A percentile compares a stretch with the other conserved stretches of the same genome.
Conservation (phyloP, 225 moss, liverwort and hornwort species). For the Pseudoscleropodium purum region DNA sequence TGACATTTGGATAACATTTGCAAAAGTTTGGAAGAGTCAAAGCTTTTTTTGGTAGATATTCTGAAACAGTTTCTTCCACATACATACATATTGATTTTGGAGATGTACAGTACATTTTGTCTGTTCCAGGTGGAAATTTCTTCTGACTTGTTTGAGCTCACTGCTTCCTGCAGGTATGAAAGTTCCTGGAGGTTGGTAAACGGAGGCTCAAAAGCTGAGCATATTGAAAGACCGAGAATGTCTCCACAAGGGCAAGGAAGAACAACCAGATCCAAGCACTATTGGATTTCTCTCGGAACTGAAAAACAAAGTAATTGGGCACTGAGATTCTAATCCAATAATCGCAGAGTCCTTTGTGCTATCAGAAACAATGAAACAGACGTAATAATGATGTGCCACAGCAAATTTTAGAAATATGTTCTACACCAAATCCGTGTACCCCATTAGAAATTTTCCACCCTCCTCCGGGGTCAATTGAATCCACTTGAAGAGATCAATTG, state of each 20-base stretch:
- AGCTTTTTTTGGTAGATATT: too few species aligned
- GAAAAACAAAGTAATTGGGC: not conserved
- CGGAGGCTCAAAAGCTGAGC: not conserved
- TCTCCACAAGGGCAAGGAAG: not conserved
- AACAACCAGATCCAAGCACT: not conserved
- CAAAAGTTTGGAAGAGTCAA: too few species aligned
- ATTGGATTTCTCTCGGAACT: not conserved
- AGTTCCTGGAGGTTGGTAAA: slow-evolving; percentile 32
- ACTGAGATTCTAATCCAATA: not conserved
- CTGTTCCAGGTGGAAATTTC: not conserved
- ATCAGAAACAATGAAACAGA: too few species aligned
- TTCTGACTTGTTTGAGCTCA: not conserved
- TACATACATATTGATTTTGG: too few species aligned
- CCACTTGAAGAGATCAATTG: not conserved
- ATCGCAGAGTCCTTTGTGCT: not conserved
- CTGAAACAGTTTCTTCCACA: too few species aligned
- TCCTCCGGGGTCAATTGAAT: not conserved
- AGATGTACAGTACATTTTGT: not conserved
- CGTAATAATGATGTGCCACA: not conserved
- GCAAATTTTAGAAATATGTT: not conserved
- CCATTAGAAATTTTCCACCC: not conserved
- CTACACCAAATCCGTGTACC: not conserved
- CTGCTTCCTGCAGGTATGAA: not conserved
- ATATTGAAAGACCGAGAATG: not conserved
- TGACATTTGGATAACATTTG: too few species aligned